These are phyloP conservation scores for Spirogloea muscicola DNA, from an alignment of 139 green algal genomes.

Conservation along the genomic window DNA sequence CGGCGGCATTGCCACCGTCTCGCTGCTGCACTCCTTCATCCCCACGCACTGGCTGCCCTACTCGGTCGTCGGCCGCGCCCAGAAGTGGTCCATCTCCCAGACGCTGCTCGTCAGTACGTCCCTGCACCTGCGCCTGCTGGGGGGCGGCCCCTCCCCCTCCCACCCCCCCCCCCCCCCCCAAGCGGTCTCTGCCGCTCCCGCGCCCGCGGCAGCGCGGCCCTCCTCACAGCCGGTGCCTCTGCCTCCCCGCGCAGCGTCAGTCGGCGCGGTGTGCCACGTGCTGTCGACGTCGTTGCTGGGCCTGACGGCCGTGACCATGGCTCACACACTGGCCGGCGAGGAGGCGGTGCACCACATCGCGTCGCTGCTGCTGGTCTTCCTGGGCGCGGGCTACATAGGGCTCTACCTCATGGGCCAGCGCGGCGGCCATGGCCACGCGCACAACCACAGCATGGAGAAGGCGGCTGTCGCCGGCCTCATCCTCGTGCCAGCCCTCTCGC, in stretches of 20 bases:
- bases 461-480: conserved; percentile 25
- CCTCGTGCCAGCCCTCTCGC: conserved; percentile 32
- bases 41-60: conserved; percentile 52
- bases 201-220: too few species aligned
- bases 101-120: conserved; percentile 44
- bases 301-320: conserved; percentile 32
- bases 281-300: conserved; percentile 39
- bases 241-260: conserved; percentile 8
- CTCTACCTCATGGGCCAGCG: conserved; percentile 14
- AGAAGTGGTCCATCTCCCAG: conserved; percentile 46
- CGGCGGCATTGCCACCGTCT: conserved; percentile 47
- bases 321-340: conserved; percentile 27
- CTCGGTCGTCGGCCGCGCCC: conserved; percentile 38
- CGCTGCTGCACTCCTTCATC: conserved; percentile 46
- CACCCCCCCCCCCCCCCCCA: neutral
- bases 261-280: conserved; percentile 30
- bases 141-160: neutral
- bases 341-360: conserved; percentile 31
- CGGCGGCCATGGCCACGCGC: conserved; percentile 19
- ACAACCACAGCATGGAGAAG: conserved; percentile 34
- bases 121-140: neutral
- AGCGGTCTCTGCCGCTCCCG: neutral
- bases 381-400: conserved; percentile 21
- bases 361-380: conserved; percentile 34
- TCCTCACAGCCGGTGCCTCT: neutral